Evolutionary conservation across 1,139 yeast species (phyloP).

Genomic region (Suhomyces ambrosiae): DNA sequence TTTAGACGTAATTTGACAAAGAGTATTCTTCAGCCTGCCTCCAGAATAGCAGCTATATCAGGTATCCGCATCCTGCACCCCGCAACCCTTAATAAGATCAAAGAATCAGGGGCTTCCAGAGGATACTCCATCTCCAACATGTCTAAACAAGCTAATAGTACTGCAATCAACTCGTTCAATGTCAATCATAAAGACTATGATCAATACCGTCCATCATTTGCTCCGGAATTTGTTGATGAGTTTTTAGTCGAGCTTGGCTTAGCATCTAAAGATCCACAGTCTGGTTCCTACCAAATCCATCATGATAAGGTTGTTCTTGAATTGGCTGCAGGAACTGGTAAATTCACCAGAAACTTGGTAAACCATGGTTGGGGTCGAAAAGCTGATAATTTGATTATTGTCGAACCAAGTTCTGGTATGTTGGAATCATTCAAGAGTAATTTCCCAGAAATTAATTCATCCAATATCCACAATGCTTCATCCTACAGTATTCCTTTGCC

Average conservation of each 20-base stretch:
- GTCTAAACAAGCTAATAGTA: conserved; percentile 28
- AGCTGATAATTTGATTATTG: conserved; percentile 39
- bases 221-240: conserved; percentile 48
- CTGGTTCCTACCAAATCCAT: conserved; percentile 16
- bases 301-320: conserved; percentile 47
- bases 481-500: conserved; percentile 53
- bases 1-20: too few relatives aligned
- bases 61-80: too few relatives aligned
- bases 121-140: neutral
- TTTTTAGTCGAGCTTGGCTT: conserved; percentile 44
- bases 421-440: conserved; percentile 46
- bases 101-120: neutral
- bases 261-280: conserved; percentile 14
- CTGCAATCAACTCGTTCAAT: conserved; percentile 52
- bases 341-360: conserved; percentile 54
- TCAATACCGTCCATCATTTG: conserved; percentile 56
- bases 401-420: conserved; percentile 68
- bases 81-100: too few relatives aligned
- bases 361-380: conserved; percentile 40
- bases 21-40: too few relatives aligned
- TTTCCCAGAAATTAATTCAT: conserved; percentile 45
- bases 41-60: too few relatives aligned
- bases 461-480: conserved; percentile 38
- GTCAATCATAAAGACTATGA: conserved; percentile 58
- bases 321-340: conserved; percentile 68